Base-by-base conservation (phyloP, 495 filamentous ascomycete genomes). In the Xylaria scruposa region DNA sequence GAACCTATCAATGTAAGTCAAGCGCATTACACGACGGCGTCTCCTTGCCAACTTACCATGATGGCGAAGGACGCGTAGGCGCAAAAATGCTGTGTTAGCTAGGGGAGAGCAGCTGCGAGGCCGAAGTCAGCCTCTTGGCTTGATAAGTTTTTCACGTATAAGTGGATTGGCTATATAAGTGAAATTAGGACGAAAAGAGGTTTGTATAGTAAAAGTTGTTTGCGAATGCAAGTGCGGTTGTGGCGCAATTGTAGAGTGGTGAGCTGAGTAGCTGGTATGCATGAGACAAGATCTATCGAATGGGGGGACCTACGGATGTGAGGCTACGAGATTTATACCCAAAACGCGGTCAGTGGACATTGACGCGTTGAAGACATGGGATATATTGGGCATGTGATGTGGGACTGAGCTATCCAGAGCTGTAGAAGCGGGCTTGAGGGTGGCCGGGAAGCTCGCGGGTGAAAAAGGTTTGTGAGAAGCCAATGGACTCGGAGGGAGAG, bases 1-100 rank as follows among this genome's bases (percentile, higher is more conserved):
- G 88, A 70, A 98, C 96, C 96, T 98, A 73, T 72, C 42, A 58
- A 44, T 65, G 38, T 75, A 40, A 75, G 76, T 51, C 47, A 29
- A 17, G 63, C 70, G 70, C 64, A 44, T 67, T 19, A 42, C 24
- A 49, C 53, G 33, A n/a, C 15, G 2, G 4, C 1, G 17, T 19
- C 31, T 13, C 51, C 46, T 40, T 24, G 68, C 29, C 44, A 47
- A 33, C 71, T 44, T 79, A 81, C 81, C 81, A 80, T 80, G 75
- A 70, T 69, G 67, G 73, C 44, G 40, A 21, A 21, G 65, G 67
- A 40, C 15, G 56, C 46, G 49, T 36, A 31, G 21, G 68, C 59
- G 68, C 68, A 71, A 65, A 10, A 8, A n/a, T 64, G 26, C 21
- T 10, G 12, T 19, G 46, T 59, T 46, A 64, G 21, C 17, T 31